These are phyloP conservation scores for Lodderomyces margitis DNA, from an alignment of 1,139 yeast species.

Conservation along the genomic window DNA sequence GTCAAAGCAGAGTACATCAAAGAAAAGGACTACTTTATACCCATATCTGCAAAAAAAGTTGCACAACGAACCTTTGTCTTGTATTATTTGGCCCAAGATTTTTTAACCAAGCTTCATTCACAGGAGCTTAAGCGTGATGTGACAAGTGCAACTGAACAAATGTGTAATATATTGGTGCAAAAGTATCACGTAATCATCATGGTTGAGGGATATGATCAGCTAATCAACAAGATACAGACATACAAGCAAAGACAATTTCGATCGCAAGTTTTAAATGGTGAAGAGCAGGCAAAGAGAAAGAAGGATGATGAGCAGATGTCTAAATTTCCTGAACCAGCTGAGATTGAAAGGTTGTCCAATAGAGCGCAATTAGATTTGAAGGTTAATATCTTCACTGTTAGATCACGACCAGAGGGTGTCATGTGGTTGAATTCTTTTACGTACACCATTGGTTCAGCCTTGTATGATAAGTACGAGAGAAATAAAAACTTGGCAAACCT, in stretches of 20 bases:
- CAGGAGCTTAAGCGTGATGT: slow-evolving; percentile 17
- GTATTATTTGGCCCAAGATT: slow-evolving; percentile 45
- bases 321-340: slow-evolving; percentile 33
- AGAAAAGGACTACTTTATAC: slow-evolving; percentile 51
- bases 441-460: slow-evolving; percentile 50
- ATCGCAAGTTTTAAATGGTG: slow-evolving; percentile 30
- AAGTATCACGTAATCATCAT: slow-evolving; percentile 37
- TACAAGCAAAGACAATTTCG: slow-evolving; percentile 47
- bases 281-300: slow-evolving; percentile 6
- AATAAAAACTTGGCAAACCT: slow-evolving; percentile 53
- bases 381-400: slow-evolving; percentile 48
- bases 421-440: slow-evolving; percentile 58
- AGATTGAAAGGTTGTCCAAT: slow-evolving; percentile 31
- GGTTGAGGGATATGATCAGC: slow-evolving; percentile 48
- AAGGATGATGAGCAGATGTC: slow-evolving; percentile 12
- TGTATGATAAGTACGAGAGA: slow-evolving; percentile 56
- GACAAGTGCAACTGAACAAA: slow-evolving; percentile 5
- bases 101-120: slow-evolving; percentile 35
- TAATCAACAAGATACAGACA: slow-evolving; percentile 40
- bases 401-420: slow-evolving; percentile 45
- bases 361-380: slow-evolving; percentile 31
- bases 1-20: slow-evolving; percentile 42
- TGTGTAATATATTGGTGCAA: slow-evolving; percentile 1
- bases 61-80: slow-evolving; percentile 46
- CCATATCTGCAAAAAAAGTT: slow-evolving; percentile 39